Base-by-base conservation (phyloP, 2,329 filamentous ascomycete genomes). In the Triangularia setosa region DNA sequence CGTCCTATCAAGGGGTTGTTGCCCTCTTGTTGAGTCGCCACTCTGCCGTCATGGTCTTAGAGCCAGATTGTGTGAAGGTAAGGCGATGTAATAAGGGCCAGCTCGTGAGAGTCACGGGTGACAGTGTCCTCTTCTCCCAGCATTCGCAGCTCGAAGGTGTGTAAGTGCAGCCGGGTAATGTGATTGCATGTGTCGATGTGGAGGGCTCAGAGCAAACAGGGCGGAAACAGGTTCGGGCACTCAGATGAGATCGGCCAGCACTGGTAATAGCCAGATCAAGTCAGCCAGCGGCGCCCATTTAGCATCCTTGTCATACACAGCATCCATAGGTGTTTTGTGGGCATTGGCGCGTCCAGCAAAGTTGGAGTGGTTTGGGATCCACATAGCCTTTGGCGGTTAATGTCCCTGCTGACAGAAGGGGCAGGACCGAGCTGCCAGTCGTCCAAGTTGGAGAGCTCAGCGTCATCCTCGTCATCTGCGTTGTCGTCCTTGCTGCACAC, bases 271-370 rank as follows among this genome's bases (percentile, higher is more conserved):
- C 44, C 30, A 7, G 4, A 61, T n/a, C 52, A 61, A 30, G 7
- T 56, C 60, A 18, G 60, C 60, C 60, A 61, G 52, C 16, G 28
- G 60, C 30, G 21, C 8, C 60, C 60, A 61, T 56, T 3, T 35
- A 2, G 52, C n/a, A 35, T 61, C 60, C 27, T 27, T 9, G 27
- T 57, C 27, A n/a, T 57, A 30, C 16, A 12, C 23, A 14, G n/a
- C 58, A 24, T 23, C 16, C n/a, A 24, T n/a, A 21, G 44, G 25
- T 24, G 25, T 4, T 23, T 4, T 54, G 7, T 18, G 9, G 11
- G 14, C n/a, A 18, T 2, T 21, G 40, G 3, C 58, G 59, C 30
- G 21, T 5, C 9, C 7, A 12, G 6, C 8, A 12, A 14, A 56
- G 12, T 61, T 16, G 52, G 30, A 28, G 21, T 56, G 14, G 8